Base-by-base conservation (phyloP, 306 rosid species). In the Lotus japonicus region DNA sequence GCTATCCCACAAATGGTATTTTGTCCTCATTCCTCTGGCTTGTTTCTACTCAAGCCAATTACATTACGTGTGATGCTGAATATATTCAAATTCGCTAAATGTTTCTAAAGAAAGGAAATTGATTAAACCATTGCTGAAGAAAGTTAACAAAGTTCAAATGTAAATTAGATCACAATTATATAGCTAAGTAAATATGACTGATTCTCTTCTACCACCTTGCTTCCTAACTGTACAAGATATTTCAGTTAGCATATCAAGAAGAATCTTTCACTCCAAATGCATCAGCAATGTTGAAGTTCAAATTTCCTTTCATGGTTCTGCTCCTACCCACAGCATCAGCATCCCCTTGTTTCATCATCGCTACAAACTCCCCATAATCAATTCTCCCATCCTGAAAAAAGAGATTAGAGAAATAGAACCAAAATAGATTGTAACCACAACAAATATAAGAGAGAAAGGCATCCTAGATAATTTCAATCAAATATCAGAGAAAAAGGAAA, bases 261-360 rank as follows among this genome's bases (percentile, higher is more conserved):
- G 96, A 44, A 0, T 79, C 88, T 18, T 76, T 69, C 69, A 82
- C 69, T 78, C 83, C 92, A 46, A 88, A 88, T 50, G 97, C 95
- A 8, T 89, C 91, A 9, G 89, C 97, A 77, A 92, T 55, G 60
- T 71, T 89, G 64, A 88, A 89, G 84, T 83, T 86, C 82, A 89
- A 66, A 79, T 83, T 89, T 75, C 68, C 82, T 79, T 84, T 80
- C 85, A 82, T 67, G 56, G 89, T 86, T 81, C 96, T 83, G 81
- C 70, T 83, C 71, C 88, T 74, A 53, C 94, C 92, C 2, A 74
- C 87, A 5, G 62, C 7, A 21, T 65, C 85, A 44, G 73, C 86
- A 43, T 89, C 95, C 2, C 84, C 94, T 78, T 68, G 71, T 64
- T 77, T 87, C 98, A 92, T 92, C 98, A 92, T 92, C 13, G 98